A percentile compares a stretch with the other conserved stretches of the same genome.
phyloP scores from a whole-genome alignment of 805 yeast genomes.

The Pichia cabralensis region DNA sequence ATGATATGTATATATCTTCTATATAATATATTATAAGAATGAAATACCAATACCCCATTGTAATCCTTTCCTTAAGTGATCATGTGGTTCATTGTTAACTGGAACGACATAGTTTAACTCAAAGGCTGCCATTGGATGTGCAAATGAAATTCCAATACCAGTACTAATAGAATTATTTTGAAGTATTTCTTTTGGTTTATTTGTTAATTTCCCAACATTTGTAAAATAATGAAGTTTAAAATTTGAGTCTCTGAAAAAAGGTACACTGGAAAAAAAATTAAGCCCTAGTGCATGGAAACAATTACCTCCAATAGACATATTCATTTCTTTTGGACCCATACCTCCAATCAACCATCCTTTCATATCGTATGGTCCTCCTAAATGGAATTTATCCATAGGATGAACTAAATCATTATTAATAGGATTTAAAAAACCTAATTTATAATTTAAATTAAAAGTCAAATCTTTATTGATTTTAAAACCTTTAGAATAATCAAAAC shows the following conservation, averaged over 20 bases:
- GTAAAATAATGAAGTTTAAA: slow-evolving; percentile 40
- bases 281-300: slow-evolving; percentile 36
- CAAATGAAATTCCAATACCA: slow-evolving; percentile 43
- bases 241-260: slow-evolving; percentile 32
- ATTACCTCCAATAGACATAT: slow-evolving; percentile 44
- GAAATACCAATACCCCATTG: slow-evolving; percentile 55
- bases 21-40: slow-evolving; percentile 30
- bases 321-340: slow-evolving; percentile 43
- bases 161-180: slow-evolving; percentile 20
- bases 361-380: slow-evolving; percentile 54
- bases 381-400: slow-evolving; percentile 42
- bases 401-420: slow-evolving; percentile 18
- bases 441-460: slow-evolving; percentile 17
- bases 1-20: not conserved
- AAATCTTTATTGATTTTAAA: slow-evolving; percentile 12
- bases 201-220: slow-evolving; percentile 38
- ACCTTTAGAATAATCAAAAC: slow-evolving; percentile 32
- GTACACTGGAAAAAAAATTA: slow-evolving; percentile 34
- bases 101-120: slow-evolving; percentile 50
- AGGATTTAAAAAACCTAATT: slow-evolving; percentile 20
- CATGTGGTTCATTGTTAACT: slow-evolving; percentile 33
- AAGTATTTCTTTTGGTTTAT: slow-evolving; percentile 5
- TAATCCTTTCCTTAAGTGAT: slow-evolving; percentile 39
- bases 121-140: slow-evolving; percentile 49
- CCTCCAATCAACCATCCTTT: slow-evolving; percentile 44